Percentiles rank a stretch among this genome's conserved stretches.
Evolutionary conservation across 768 basidiomycete genomes (phyloP).

Genomic region (Boletus sp.): DNA sequence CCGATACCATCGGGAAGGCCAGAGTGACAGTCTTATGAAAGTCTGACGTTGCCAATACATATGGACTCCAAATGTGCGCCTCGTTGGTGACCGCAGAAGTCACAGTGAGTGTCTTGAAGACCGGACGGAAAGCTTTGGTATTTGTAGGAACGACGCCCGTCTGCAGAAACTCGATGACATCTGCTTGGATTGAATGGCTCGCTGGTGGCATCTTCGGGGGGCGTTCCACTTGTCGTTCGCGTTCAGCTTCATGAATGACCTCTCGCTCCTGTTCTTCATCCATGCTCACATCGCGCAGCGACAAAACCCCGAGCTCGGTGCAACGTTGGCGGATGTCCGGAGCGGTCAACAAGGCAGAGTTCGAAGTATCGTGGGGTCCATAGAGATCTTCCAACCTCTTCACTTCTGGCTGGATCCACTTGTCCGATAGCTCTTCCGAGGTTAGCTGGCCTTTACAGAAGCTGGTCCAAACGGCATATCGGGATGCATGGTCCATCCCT

Average conservation of each 20-base stretch:
- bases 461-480: slow-evolving; percentile 17
- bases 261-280: slow-evolving; percentile 55
- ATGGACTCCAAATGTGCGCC: slow-evolving; percentile 17
- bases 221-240: slow-evolving; percentile 39
- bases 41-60: slow-evolving; percentile 16
- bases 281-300: slow-evolving; percentile 22
- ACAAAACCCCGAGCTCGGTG: slow-evolving; percentile 13
- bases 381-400: slow-evolving; percentile 39
- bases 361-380: not conserved
- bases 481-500: slow-evolving; percentile 18
- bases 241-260: slow-evolving; percentile 43
- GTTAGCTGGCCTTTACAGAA: slow-evolving; percentile 1
- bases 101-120: slow-evolving; percentile 6
- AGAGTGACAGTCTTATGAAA: slow-evolving; percentile 17
- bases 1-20: too few relatives aligned
- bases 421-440: not conserved
- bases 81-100: slow-evolving; percentile 18
- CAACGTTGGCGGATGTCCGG: slow-evolving; percentile 17
- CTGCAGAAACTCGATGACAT: slow-evolving; percentile 26
- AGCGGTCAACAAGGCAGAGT: not conserved
- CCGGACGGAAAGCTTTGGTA: slow-evolving; percentile 23
- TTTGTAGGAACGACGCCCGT: slow-evolving; percentile 25
- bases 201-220: slow-evolving; percentile 29
- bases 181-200: slow-evolving; percentile 20
- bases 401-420: slow-evolving; percentile 44